Evolutionary conservation across 176 grass and related monocot genomes (phyloP).

Genomic region (Pontederia crassipes): DNA sequence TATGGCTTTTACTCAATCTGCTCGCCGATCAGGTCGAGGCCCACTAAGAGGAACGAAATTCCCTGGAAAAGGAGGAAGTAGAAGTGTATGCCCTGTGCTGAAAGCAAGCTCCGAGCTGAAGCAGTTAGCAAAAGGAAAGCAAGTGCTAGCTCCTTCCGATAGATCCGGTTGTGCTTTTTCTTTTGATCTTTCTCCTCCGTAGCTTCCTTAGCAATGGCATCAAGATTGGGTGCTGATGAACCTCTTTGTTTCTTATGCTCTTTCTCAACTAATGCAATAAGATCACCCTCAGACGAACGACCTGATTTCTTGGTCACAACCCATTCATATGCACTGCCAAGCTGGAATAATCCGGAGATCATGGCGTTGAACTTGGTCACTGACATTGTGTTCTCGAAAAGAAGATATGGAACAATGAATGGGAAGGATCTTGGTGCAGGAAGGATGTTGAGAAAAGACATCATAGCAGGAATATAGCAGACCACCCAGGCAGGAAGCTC

Average conservation of each 20-base stretch:
- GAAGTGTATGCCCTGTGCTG: not conserved
- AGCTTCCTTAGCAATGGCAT: not conserved
- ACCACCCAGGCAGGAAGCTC: not conserved
- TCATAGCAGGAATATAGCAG: not conserved
- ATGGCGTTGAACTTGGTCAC: conserved; percentile 6
- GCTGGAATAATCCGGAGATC: not conserved
- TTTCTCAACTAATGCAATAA: not conserved
- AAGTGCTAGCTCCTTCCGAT: conserved; percentile 1
- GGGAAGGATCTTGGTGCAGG: not conserved
- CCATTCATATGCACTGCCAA: not conserved
- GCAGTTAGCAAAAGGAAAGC: not conserved
- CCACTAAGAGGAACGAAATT: not conserved
- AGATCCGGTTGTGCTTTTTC: conserved; percentile 1
- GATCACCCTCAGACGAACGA: not conserved
- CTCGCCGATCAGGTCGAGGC: not conserved
- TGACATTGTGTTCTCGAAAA: conserved; percentile 1
- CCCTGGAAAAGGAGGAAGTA: conserved; percentile 2
- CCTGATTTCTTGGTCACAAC: not conserved
- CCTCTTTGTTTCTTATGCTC: not conserved
- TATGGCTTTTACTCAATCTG: not conserved
- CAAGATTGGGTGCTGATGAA: not conserved
- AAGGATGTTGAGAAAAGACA: conserved; percentile 1
- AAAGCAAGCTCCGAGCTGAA: not conserved
- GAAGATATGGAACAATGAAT: conserved; percentile 2
- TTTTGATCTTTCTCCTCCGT: not conserved